phyloP scores from a whole-genome alignment of 1,284 basidiomycete species.

The Cutaneotrichosporon cutaneum region DNA sequence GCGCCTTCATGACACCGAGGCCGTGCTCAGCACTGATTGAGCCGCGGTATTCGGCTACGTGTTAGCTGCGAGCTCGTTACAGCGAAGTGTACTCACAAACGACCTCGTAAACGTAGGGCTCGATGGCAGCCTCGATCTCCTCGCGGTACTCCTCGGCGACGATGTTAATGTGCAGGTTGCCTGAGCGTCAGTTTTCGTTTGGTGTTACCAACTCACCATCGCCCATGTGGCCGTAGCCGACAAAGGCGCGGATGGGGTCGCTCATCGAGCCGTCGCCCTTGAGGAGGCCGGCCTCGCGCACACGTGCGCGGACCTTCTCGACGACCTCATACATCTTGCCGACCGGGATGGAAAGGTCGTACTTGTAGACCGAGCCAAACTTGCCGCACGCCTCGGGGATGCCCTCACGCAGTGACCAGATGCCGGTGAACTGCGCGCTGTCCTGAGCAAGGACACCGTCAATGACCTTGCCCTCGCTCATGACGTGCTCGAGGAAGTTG shows the following conservation, averaged over 20 bases:
- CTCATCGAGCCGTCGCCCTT: slow-evolving; percentile 60
- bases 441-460: slow-evolving; percentile 94
- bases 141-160: slow-evolving; percentile 79
- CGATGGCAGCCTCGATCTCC: slow-evolving; percentile 81
- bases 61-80: background rate
- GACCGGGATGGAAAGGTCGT: slow-evolving; percentile 91
- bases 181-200: slow-evolving; percentile 51
- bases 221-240: slow-evolving; percentile 95
- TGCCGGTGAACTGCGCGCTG: slow-evolving; percentile 79
- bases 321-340: slow-evolving; percentile 86
- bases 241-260: slow-evolving; percentile 69
- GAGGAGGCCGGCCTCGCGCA: slow-evolving; percentile 71
- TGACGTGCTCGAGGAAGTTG: slow-evolving; percentile 72
- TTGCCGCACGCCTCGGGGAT: slow-evolving; percentile 92
- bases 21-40: slow-evolving; percentile 98
- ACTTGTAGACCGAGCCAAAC: slow-evolving; percentile 95
- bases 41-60: slow-evolving; percentile 61
- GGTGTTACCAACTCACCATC: slow-evolving; percentile 64
- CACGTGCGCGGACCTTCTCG: slow-evolving; percentile 71
- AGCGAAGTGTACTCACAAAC: slow-evolving; percentile 55
- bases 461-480: slow-evolving; percentile 75
- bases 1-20: slow-evolving; percentile 87
- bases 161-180: slow-evolving; percentile 93
- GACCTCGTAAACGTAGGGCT: slow-evolving; percentile 94
- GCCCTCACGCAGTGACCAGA: slow-evolving; percentile 94